Evolutionary conservation across 2,329 filamentous ascomycete species (phyloP).

Genomic region (Eurotiales sp.): DNA sequence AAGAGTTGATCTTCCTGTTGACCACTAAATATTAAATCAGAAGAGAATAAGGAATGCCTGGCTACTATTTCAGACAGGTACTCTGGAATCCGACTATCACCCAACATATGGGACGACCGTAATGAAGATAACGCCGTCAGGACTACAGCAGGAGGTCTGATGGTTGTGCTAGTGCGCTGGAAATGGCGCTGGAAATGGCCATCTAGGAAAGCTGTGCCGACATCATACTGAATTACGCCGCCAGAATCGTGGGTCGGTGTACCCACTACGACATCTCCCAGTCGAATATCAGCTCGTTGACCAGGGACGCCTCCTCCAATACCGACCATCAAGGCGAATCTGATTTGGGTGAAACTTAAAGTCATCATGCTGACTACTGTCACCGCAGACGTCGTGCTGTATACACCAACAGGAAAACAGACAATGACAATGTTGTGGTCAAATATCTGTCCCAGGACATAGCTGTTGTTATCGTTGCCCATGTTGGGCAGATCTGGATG

Average conservation of each 20-base stretch:
- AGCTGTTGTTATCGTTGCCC: slow-evolving; percentile 17
- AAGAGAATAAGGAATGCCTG: neutral
- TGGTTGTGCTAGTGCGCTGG: slow-evolving; percentile 7
- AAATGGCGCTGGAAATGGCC: slow-evolving; percentile 1
- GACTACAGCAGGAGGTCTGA: slow-evolving; percentile 10
- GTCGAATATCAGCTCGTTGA: slow-evolving; percentile 17
- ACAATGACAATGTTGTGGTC: slow-evolving; percentile 23
- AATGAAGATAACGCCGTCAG: slow-evolving; percentile 11
- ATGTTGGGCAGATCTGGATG: slow-evolving; percentile 14
- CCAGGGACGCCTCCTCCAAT: slow-evolving; percentile 25
- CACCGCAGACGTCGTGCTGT: slow-evolving; percentile 20
- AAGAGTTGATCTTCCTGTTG: too few relatives aligned
- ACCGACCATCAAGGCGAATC: slow-evolving; percentile 24
- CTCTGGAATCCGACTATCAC: neutral
- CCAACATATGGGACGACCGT: slow-evolving; percentile 8
- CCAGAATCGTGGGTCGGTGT: slow-evolving; percentile 18
- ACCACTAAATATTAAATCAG: too few relatives aligned
- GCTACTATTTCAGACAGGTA: neutral
- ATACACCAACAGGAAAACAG: slow-evolving; percentile 15
- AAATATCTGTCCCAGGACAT: slow-evolving; percentile 17
- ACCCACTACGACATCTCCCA: slow-evolving; percentile 27
- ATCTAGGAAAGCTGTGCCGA: slow-evolving; percentile 10
- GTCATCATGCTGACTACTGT: slow-evolving; percentile 19
- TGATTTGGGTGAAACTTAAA: slow-evolving; percentile 19
- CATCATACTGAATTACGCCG: slow-evolving; percentile 21